Percentiles rank a stretch among this genome's conserved stretches.
Evolutionary conservation across 352 stramenopile genomes (phyloP).

Genomic region (Pythium aphanidermatum): DNA sequence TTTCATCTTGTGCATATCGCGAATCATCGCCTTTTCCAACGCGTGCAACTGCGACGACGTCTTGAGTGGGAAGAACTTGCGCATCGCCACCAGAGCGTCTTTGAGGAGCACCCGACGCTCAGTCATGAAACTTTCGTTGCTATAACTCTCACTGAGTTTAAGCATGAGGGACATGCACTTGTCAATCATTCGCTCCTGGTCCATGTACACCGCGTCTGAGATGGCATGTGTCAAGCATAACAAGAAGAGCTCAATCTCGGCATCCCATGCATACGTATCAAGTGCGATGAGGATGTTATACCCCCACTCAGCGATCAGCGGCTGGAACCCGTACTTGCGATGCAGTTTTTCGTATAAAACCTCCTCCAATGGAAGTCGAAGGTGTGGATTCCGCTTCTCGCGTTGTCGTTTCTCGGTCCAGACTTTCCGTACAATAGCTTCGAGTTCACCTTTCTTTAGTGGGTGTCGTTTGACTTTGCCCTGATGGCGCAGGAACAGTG

Average conservation of each 20-base stretch:
- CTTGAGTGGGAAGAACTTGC: slow-evolving; percentile 79
- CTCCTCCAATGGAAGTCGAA: slow-evolving; percentile 45
- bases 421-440: slow-evolving; percentile 61
- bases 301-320: slow-evolving; percentile 77
- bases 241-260: slow-evolving; percentile 75
- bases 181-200: slow-evolving; percentile 63
- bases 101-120: slow-evolving; percentile 61
- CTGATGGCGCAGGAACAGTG: slow-evolving; percentile 67
- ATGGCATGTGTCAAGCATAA: slow-evolving; percentile 61
- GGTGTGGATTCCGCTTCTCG: slow-evolving; percentile 43
- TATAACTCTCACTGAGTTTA: slow-evolving; percentile 41
- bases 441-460: slow-evolving; percentile 65
- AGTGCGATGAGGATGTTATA: slow-evolving; percentile 77
- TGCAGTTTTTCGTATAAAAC: slow-evolving; percentile 73
- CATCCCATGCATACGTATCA: slow-evolving; percentile 63
- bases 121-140: slow-evolving; percentile 44
- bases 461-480: slow-evolving; percentile 55
- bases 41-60: slow-evolving; percentile 61
- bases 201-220: slow-evolving; percentile 60
- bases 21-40: slow-evolving; percentile 71
- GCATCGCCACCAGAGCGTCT: slow-evolving; percentile 58
- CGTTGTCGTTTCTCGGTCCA: slow-evolving; percentile 74
- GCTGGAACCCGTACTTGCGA: slow-evolving; percentile 77
- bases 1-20: slow-evolving; percentile 78
- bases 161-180: slow-evolving; percentile 45